phyloP scores from a whole-genome alignment of 2,329 filamentous ascomycete genomes.

The Paramyrothecium sp. region DNA sequence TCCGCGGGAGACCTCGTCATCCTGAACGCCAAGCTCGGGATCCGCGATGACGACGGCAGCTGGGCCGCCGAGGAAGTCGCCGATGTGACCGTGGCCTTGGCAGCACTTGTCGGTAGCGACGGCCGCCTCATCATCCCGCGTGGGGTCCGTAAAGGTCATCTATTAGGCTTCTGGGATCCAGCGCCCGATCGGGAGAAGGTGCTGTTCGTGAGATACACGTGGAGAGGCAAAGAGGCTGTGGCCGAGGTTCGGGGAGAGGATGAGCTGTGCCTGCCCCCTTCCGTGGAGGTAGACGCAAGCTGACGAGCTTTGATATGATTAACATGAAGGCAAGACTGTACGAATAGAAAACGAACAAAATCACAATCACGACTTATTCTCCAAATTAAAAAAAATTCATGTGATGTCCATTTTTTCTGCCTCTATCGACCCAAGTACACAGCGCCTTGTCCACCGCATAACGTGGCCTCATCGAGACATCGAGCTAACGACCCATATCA shows the following conservation, averaged over 20 bases:
- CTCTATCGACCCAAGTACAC: too few species aligned
- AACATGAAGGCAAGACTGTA: background rate
- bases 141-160: conserved; percentile 39
- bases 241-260: conserved; percentile 18
- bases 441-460: too few species aligned
- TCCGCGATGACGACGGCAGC: conserved; percentile 25
- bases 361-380: background rate
- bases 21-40: conserved; percentile 47
- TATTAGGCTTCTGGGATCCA: conserved; percentile 53
- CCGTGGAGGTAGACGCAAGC: background rate
- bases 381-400: too few species aligned
- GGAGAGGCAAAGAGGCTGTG: conserved; percentile 28
- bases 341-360: background rate
- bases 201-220: conserved; percentile 43
- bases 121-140: conserved; percentile 34
- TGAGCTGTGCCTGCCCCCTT: conserved; percentile 20
- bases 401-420: too few species aligned
- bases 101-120: conserved; percentile 40
- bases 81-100: conserved; percentile 47
- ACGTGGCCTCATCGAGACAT: too few species aligned
- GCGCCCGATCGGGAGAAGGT: conserved; percentile 41
- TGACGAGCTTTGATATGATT: background rate
- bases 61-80: conserved; percentile 42
- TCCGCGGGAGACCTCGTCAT: conserved; percentile 42
- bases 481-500: too few species aligned